Percentiles rank a stretch among this genome's conserved stretches.
phyloP scores from a whole-genome alignment of 768 basidiomycete genomes.

The Leucocoprinus leucothites region DNA sequence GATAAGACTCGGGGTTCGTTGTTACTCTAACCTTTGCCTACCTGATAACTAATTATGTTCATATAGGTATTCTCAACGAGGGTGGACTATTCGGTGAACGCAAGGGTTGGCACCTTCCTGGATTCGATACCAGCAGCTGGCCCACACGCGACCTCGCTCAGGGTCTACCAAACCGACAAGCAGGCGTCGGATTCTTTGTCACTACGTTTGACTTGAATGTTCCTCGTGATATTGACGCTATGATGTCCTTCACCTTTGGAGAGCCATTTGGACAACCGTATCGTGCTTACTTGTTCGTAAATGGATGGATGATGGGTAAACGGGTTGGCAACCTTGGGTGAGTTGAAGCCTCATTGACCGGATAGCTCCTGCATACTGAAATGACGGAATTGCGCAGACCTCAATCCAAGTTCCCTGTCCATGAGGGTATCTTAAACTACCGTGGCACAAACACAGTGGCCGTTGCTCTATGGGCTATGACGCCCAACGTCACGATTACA shows the following conservation, averaged over 20 bases:
- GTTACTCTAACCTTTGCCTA: neutral
- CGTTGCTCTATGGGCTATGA: slow-evolving; percentile 71
- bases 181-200: slow-evolving; percentile 82
- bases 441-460: slow-evolving; percentile 63
- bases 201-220: slow-evolving; percentile 67
- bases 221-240: slow-evolving; percentile 58
- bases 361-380: neutral
- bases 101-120: slow-evolving; percentile 72
- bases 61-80: slow-evolving; percentile 59
- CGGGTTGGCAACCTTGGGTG: slow-evolving; percentile 69
- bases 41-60: neutral
- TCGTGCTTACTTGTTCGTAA: slow-evolving; percentile 71
- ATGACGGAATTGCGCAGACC: slow-evolving; percentile 42
- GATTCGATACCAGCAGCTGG: slow-evolving; percentile 66
- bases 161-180: slow-evolving; percentile 52
- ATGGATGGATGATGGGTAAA: slow-evolving; percentile 92
- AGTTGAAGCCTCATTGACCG: slow-evolving; percentile 16
- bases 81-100: slow-evolving; percentile 73
- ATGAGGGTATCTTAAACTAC: slow-evolving; percentile 76
- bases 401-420: slow-evolving; percentile 80
- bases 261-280: slow-evolving; percentile 60
- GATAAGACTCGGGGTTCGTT: slow-evolving; percentile 58
- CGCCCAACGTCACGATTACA: slow-evolving; percentile 37
- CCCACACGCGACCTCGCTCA: slow-evolving; percentile 46
- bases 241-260: slow-evolving; percentile 71